Evolutionary conservation across 306 rosid species (phyloP).

Genomic region (Gynostemma pentaphyllum): DNA sequence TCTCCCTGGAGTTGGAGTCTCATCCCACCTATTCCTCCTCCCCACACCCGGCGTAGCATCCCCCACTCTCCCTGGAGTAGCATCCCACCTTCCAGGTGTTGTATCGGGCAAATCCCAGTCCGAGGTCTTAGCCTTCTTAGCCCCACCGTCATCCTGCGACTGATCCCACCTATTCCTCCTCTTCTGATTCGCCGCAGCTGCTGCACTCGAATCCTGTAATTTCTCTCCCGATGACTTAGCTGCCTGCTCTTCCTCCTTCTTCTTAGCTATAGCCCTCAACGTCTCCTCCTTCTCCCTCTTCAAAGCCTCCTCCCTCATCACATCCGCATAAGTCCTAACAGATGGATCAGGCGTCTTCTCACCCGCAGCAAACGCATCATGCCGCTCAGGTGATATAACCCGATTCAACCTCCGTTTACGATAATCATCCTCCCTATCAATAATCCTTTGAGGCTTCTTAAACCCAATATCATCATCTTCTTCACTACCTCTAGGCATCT

Average conservation of each 20-base stretch:
- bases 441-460: conserved; percentile 38
- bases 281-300: conserved; percentile 66
- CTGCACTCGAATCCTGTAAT: background rate
- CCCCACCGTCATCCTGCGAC: conserved; percentile 47
- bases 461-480: conserved; percentile 39
- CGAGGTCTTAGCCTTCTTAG: conserved; percentile 35
- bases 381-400: conserved; percentile 53
- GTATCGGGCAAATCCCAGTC: conserved; percentile 64
- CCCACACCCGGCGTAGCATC: conserved; percentile 49
- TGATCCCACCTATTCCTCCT: conserved; percentile 69
- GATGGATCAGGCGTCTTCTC: conserved; percentile 64
- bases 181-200: conserved; percentile 19
- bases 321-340: conserved; percentile 50
- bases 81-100: conserved; percentile 59
- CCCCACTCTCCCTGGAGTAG: conserved; percentile 46
- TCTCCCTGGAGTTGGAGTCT: conserved; percentile 62
- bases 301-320: conserved; percentile 55
- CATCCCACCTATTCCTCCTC: conserved; percentile 73
- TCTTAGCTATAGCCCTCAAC: conserved; percentile 33
- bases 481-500: conserved; percentile 35
- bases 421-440: conserved; percentile 58
- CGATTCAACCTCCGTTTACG: conserved; percentile 42
- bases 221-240: conserved; percentile 25
- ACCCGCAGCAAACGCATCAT: conserved; percentile 52
- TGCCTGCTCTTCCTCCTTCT: conserved; percentile 58